Base-by-base conservation (phyloP, 345 rosid genomes). In the Syzygium oleosum region DNA sequence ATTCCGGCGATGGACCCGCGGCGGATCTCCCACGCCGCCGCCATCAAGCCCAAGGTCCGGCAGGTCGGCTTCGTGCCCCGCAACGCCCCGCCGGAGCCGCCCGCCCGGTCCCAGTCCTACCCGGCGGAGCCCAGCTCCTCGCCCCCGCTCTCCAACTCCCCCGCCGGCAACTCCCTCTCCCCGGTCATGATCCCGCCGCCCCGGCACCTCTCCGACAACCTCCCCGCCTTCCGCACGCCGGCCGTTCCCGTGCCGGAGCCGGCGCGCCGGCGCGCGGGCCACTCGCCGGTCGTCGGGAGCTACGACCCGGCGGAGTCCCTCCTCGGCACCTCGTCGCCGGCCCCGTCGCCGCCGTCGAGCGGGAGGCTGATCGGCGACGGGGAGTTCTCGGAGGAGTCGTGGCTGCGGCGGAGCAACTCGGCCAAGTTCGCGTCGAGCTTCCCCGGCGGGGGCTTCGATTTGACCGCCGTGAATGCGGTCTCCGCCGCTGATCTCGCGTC, bases 151-250 rank as follows among this genome's bases (percentile, higher is more conserved):
- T 52, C 94, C 61, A 89, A 87, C 86, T 93, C 97, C 34, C 95
- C 94, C 51, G 91, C 97, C 58, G 93, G 91, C 9, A 94, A 92
- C 90, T 94, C 97, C 65, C 92, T 95, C 90, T 95, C 97, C 55
- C 97, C 98, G 4, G 96, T 97, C 86, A 96, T 96, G 95, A 97
- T 97, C 90, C 98, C 95, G 78, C 99, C 98, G 46, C 96, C 98
- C 11, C 96, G 94, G 89, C 95, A 91, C 91, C 87, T 88, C 87
- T 91, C 97, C 59, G 93, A 93, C 51, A 87, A 91, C 15, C 84
- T 92, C 84, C 58, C 90, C 34, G 91, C 89, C 43, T 89, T 88
- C 89, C 51, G 86, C 87, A 23, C 90, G 90, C 43, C 92, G 92
- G 61, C 87, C 88, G 43, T 78, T 34, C 63, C 88, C 41, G 59